Evolutionary conservation across 108 stramenopile genomes (phyloP).

Genomic region (Conticribra guillardii): DNA sequence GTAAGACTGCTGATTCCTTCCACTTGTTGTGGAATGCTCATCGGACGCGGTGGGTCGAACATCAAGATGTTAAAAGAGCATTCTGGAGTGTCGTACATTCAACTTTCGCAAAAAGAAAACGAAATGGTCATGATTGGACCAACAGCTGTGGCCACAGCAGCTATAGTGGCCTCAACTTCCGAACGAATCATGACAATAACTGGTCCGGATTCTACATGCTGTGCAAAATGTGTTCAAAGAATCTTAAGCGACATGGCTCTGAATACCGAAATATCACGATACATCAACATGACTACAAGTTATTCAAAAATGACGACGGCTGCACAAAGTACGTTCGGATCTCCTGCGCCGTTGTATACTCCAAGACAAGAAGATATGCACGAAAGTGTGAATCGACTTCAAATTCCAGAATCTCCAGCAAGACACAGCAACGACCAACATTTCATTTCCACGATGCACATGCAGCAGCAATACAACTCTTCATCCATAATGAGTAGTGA

Average conservation of each 20-base stretch:
- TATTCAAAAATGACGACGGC: constrained; percentile 55
- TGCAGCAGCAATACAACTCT: constrained; percentile 26
- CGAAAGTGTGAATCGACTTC: neutral
- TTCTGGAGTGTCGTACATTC: constrained; percentile 68
- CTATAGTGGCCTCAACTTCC: constrained; percentile 35
- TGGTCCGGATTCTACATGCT: constrained; percentile 58
- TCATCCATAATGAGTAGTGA: constrained; percentile 4
- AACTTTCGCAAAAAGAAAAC: constrained; percentile 70
- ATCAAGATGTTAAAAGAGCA: constrained; percentile 78
- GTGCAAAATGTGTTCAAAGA: constrained; percentile 50
- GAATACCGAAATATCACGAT: constrained; percentile 76
- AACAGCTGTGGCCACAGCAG: neutral
- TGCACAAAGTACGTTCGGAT: constrained; percentile 10
- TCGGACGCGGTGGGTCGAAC: constrained; percentile 78
- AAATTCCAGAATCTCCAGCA: constrained; percentile 2
- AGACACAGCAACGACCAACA: neutral
- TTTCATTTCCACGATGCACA: neutral
- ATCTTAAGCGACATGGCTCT: constrained; percentile 69
- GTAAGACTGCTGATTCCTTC: constrained; percentile 78
- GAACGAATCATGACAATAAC: constrained; percentile 80
- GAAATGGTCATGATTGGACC: constrained; percentile 10
- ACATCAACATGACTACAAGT: constrained; percentile 82
- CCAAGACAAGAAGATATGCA: constrained; percentile 8
- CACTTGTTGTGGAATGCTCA: constrained; percentile 83
- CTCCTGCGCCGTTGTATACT: too few relatives aligned